Conservation (phyloP, 2,329 filamentous ascomycete species). For the Metarhizium sp. region DNA sequence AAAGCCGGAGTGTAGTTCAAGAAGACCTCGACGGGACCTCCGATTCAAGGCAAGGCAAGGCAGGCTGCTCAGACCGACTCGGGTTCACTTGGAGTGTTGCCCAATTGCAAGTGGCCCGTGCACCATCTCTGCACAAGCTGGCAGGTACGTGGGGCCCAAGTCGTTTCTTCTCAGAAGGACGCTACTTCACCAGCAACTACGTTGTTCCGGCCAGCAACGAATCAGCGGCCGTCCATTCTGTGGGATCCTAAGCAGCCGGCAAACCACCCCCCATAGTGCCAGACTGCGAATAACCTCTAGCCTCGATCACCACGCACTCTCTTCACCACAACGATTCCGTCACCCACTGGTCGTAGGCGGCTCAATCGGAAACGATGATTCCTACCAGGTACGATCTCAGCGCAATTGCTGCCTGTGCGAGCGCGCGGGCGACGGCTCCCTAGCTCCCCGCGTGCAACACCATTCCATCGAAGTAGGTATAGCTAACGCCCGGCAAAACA, state of each 20-base stretch:
- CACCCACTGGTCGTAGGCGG: not conserved
- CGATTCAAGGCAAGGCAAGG: not conserved
- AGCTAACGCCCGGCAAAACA: conserved; percentile 11
- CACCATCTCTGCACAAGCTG: not conserved
- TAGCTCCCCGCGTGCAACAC: not conserved
- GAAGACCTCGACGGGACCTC: not conserved
- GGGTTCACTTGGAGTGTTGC: not conserved
- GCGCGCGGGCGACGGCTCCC: not conserved
- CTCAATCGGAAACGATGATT: conserved; percentile 23
- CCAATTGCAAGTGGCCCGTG: conserved; percentile 11
- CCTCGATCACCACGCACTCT: not conserved
- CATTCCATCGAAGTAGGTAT: not conserved
- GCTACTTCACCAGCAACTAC: conserved; percentile 4
- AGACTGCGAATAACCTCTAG: not conserved
- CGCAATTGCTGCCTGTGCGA: conserved; percentile 5
- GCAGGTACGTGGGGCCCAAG: too few relatives aligned
- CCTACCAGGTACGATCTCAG: conserved; percentile 25
- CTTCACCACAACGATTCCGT: not conserved
- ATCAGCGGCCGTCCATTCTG: conserved; percentile 1
- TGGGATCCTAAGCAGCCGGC: not conserved
- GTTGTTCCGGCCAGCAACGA: conserved; percentile 13
- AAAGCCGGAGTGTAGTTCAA: not conserved
- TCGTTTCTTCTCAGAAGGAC: too few relatives aligned
- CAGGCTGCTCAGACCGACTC: not conserved
- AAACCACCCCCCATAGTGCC: not conserved